Base-by-base conservation (phyloP, 352 stramenopile genomes). In the Globisporangium perplexum region DNA sequence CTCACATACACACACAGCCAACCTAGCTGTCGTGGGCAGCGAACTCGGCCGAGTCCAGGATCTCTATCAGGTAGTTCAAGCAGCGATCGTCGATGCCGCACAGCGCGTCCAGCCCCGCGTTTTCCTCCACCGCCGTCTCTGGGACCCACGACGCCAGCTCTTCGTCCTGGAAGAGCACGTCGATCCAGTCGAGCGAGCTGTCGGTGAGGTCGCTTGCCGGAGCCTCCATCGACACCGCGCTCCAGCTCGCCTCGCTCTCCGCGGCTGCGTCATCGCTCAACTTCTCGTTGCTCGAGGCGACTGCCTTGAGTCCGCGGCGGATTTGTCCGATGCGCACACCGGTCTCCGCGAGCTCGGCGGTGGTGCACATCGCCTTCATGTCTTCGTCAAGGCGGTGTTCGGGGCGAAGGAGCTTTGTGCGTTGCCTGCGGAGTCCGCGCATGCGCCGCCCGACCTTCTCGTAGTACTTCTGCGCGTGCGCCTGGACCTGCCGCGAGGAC, bases 401-500 rank as follows among this genome's bases (percentile, higher is more conserved):
- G n/a, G 70, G 58, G 14, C 76, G 57, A 14, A 66, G 65, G 61
- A 69, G 72, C 28, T 61, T 79, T 58, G 74, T 85, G 60, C 68
- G 75, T 24, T 86, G 74, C 47, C 83, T 82, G 53, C 77, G 75
- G 2, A 89, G 61, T 0, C 78, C 74, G 10, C 78, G 75, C 50
- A 86, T 60, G 22, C 74, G 63, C 3, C 78, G 68, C 55, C 86
- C 54, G 70, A n/a, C n/a, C n/a, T n/a, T n/a, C n/a, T n/a, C n/a
- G n/a, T n/a, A n/a, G n/a, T n/a, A n/a, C n/a, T n/a, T 73, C 48
- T 73, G 61, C 7, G 62, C 62, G 41, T 73, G 65, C 10, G 72
- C 85, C 63, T 88, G 77, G 53, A 86, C 75, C 59, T 88, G 77
- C 6, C 77, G 64, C 3, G 74, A 58, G 18, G 72, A 84, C 22